Evolutionary conservation across 331 rosid species (phyloP), one percentile per base, ranked within the genome.

Genomic region (Rhamnella rubrinervis): DNA sequence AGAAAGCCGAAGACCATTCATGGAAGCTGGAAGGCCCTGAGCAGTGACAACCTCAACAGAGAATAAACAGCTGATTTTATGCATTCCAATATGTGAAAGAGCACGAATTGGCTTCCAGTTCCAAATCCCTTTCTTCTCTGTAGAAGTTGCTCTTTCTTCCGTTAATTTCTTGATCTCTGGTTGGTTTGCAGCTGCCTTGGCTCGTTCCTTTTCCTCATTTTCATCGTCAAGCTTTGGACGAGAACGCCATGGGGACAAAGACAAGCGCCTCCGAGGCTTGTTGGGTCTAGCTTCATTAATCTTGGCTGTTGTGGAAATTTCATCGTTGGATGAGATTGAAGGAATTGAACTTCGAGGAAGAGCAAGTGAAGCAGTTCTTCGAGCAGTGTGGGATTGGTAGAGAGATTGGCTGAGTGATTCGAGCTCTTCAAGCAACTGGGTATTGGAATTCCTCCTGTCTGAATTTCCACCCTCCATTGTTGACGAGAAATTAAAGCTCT

Each of bases 21-120:
- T 95, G 38, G 99, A 87, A 70, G 97, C 76, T 31, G 96, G 96
- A 63, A 95, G 99, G 67, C 86, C 92, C 72, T 95, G 99, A 17
- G 88, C 93, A 1, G 89, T 46, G 49, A 89, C 96, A 6, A 91
- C 92, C 75, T 95, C 99, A 59, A 91, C 89, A 15, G 97, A 91
- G 39, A 95, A 87, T 80, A 95, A 71, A 72, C 96, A 91, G 68
- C 96, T 89, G 17, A 91, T 57, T 78, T 95, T 91, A 18, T 87
- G 85, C 97, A 82, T 95, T 70, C 96, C 89, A 66, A 95, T 89
- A 66, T 82, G 99, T 2, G 97, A 80, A 19, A 95, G 80, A 31
- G 96, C 99, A 11, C 97, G 75, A 18, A 95, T 72, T 18, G 99
- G 96, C 82, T 87, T 95, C 99, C 99, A 95, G 28, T 81, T 91